A percentile compares a stretch with the other conserved stretches of the same genome.
Conservation (phyloP, 768 basidiomycete species). For the Tylopilus vinaceipallidus region DNA sequence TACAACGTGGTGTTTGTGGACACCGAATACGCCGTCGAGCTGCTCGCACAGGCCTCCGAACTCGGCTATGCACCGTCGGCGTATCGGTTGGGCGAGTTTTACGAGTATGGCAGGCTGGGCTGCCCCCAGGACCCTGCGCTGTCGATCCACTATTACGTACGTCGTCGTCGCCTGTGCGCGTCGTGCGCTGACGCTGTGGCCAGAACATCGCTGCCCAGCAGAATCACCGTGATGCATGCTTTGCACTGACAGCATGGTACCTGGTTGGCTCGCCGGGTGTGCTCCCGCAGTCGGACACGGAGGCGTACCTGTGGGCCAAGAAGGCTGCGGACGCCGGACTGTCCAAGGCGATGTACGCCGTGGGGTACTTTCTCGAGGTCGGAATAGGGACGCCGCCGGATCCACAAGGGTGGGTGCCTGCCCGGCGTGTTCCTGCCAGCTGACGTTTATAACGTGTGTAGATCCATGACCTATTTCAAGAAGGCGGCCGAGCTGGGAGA, state of each 20-base stretch:
- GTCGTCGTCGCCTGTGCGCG: constrained; percentile 31
- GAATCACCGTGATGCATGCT: constrained; percentile 94
- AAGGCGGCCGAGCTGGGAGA: constrained; percentile 90
- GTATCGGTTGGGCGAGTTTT: constrained; percentile 94
- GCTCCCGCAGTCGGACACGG: constrained; percentile 96
- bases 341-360: constrained; percentile 95
- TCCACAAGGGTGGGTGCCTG: constrained; percentile 56
- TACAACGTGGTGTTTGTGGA: constrained; percentile 98
- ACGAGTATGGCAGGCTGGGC: constrained; percentile 98
- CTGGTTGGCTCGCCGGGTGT: constrained; percentile 97
- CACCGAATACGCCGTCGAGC: constrained; percentile 90
- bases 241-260: constrained; percentile 98
- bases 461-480: constrained; percentile 81
- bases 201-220: constrained; percentile 99
- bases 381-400: constrained; percentile 79
- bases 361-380: constrained; percentile 96
- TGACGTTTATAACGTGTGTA: constrained; percentile 33
- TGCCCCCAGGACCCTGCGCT: constrained; percentile 96
- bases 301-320: constrained; percentile 96
- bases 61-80: constrained; percentile 96
- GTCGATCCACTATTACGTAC: constrained; percentile 97
- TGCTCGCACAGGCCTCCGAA: constrained; percentile 93
- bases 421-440: constrained; percentile 1
- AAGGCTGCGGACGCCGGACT: constrained; percentile 91
- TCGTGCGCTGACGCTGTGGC: constrained; percentile 12